Conservation (phyloP, 345 rosid genomes). For the thale cress (Arabidopsis thaliana) region TAIR10.1 NC_003070.9:16137001-16137500, state of each 20-base stretch:
- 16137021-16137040: constrained; percentile 64
- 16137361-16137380: constrained; percentile 5
- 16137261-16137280: constrained; percentile 28
- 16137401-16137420: constrained; percentile 29
- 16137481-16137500: neutral
- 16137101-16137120: constrained; percentile 24
- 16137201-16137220: constrained; percentile 33
- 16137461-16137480: neutral
- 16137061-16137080: constrained; percentile 43
- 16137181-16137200: constrained; percentile 34
- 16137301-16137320: constrained; percentile 58
- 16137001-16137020: constrained; percentile 27
- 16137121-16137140: constrained; percentile 5
- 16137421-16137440: constrained; percentile 38
- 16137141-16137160: constrained; percentile 40
- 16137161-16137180: constrained; percentile 7
- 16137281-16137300: constrained; percentile 24
- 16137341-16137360: constrained; percentile 42
- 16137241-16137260: constrained; percentile 44
- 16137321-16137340: constrained; percentile 56
- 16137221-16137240: constrained; percentile 54
- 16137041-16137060: constrained; percentile 45
- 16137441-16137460: constrained; percentile 44
- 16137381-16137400: constrained; percentile 26
- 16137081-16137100: constrained; percentile 36